Evolutionary conservation across 2,329 filamentous ascomycete species (phyloP).

Genomic region (Coniosporium tulheliwenetii): DNA sequence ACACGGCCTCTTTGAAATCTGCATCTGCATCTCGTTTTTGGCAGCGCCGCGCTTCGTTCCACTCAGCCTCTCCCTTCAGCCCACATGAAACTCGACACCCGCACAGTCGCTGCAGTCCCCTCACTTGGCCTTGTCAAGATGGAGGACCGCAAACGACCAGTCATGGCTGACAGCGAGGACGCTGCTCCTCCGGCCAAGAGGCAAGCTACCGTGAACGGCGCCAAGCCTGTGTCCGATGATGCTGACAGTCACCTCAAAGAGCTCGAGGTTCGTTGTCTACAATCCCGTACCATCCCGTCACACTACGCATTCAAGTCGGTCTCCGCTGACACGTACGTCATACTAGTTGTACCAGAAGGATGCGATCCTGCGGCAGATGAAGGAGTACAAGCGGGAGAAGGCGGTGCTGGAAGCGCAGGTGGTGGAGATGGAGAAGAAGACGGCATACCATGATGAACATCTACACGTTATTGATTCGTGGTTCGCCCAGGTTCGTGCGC

Average conservation of each 20-base stretch:
- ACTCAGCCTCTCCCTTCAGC: conserved; percentile 20
- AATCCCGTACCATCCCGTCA: no score
- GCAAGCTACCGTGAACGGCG: conserved; percentile 70
- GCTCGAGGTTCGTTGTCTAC: conserved; percentile 50
- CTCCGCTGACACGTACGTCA: neutral
- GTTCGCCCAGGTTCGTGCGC: conserved; percentile 67
- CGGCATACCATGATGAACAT: conserved; percentile 80
- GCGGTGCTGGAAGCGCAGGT: conserved; percentile 65
- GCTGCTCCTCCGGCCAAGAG: conserved; percentile 81
- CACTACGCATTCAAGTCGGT: no score
- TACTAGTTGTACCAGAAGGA: conserved; percentile 78
- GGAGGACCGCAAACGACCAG: conserved; percentile 98
- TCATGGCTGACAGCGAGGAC: conserved; percentile 64
- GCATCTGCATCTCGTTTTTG: no score
- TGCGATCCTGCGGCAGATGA: conserved; percentile 93
- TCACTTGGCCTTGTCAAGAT: conserved; percentile 77
- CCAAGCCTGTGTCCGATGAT: conserved; percentile 44
- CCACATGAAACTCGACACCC: conserved; percentile 78
- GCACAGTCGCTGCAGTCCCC: conserved; percentile 53
- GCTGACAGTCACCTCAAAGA: conserved; percentile 44
- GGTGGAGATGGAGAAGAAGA: conserved; percentile 62
- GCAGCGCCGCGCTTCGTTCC: no score
- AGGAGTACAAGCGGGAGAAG: conserved; percentile 90
- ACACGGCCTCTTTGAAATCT: no score
- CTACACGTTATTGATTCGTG: conserved; percentile 79